phyloP scores from a whole-genome alignment of 257 asterid species.

The Rehmannia glutinosa region DNA sequence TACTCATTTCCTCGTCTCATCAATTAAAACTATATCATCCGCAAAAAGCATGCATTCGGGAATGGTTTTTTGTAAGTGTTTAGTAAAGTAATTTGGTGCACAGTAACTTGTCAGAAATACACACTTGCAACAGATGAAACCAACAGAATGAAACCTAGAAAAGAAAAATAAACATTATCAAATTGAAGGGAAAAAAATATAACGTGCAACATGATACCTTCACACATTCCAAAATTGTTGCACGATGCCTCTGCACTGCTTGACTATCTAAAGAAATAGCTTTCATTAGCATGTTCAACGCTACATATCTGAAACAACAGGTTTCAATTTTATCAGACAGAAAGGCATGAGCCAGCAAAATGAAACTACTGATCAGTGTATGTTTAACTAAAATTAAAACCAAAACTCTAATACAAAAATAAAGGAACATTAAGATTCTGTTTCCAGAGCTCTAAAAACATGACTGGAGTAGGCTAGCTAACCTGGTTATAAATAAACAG shows the following conservation, averaged over 20 bases:
- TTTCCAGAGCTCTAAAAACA: conserved; percentile 6
- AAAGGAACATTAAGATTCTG: conserved; percentile 8
- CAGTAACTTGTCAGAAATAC: neutral
- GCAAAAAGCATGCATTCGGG: too few relatives aligned
- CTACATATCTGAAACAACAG: conserved; percentile 70
- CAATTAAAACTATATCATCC: too few relatives aligned
- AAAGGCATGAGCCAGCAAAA: conserved; percentile 20
- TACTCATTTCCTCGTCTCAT: too few relatives aligned
- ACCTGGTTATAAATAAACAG: conserved; percentile 1
- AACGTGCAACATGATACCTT: conserved; percentile 57
- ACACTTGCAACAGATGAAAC: conserved; percentile 15
- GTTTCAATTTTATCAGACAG: conserved; percentile 24
- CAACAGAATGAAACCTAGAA: neutral
- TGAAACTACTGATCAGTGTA: neutral
- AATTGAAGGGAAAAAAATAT: neutral
- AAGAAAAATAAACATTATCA: neutral
- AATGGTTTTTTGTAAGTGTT: too few relatives aligned
- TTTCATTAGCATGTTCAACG: conserved; percentile 96
- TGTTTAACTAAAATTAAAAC: conserved; percentile 8
- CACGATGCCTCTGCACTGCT: conserved; percentile 99
- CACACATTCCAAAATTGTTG: conserved; percentile 94
- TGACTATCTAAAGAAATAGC: conserved; percentile 90
- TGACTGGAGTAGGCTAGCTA: neutral
- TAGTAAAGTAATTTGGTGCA: neutral
- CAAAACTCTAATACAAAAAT: neutral